Percentiles rank a stretch among this genome's conserved stretches.
Conservation (phyloP, 768 basidiomycete species). For the Fibroporia radiculosa region DNA sequence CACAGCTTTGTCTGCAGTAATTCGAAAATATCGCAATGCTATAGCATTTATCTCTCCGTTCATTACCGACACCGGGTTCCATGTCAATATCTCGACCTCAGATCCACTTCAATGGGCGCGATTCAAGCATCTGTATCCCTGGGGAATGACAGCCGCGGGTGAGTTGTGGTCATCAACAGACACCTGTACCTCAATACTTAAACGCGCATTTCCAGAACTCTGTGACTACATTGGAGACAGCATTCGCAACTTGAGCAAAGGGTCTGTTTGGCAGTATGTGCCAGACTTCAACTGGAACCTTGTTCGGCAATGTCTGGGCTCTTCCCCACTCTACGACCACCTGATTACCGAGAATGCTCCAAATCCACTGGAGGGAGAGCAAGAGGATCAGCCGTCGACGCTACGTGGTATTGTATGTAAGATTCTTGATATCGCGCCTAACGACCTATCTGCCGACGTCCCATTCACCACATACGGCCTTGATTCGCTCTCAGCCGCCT, state of each 20-base stretch:
- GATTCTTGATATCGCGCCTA: constrained; percentile 23
- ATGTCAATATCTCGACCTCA: background rate
- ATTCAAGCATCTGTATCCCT: constrained; percentile 1
- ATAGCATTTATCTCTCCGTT: constrained; percentile 5
- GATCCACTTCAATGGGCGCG: background rate
- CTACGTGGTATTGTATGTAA: constrained; percentile 10
- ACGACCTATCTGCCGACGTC: constrained; percentile 28
- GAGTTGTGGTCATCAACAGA: background rate
- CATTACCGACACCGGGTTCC: constrained; percentile 4
- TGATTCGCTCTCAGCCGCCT: constrained; percentile 33
- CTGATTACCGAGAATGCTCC: too few relatives aligned
- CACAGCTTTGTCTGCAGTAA: constrained; percentile 5
- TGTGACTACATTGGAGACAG: constrained; percentile 27
- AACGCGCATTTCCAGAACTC: constrained; percentile 14
- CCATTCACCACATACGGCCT: constrained; percentile 36
- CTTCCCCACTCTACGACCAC: constrained; percentile 17
- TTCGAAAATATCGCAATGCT: constrained; percentile 5
- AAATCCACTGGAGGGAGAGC: background rate
- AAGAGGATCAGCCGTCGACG: background rate
- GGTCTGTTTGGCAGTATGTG: constrained; percentile 22
- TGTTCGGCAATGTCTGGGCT: constrained; percentile 18
- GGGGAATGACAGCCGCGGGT: constrained; percentile 11
- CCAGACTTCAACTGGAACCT: constrained; percentile 27
- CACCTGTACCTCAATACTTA: background rate
- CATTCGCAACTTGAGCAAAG: constrained; percentile 21